Evolutionary conservation across 495 filamentous ascomycete genomes (phyloP).

Genomic region (Emericellopsis terricola): DNA sequence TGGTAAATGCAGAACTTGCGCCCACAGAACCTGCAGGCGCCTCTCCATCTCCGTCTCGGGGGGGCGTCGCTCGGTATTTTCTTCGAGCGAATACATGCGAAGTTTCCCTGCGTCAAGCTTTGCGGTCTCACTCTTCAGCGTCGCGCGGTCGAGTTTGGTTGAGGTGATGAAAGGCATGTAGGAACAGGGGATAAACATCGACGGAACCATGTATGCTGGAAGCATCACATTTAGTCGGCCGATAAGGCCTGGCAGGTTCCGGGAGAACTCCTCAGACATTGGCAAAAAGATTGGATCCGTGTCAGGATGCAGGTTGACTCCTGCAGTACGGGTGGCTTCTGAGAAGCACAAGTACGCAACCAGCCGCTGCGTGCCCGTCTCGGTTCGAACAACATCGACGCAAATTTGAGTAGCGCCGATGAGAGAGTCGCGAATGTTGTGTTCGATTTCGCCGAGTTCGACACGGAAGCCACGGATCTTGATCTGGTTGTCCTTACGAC

Average conservation of each 20-base stretch:
- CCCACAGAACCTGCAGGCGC: constrained; percentile 12
- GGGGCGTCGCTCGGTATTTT: constrained; percentile 4
- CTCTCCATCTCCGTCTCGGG: constrained; percentile 14
- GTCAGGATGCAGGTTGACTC: too few relatives aligned
- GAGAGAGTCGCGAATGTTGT: not conserved
- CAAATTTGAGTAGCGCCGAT: not conserved
- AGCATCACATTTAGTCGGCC: too few relatives aligned
- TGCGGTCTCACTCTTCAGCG: too few relatives aligned
- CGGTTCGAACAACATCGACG: constrained; percentile 6
- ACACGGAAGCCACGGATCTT: constrained; percentile 20
- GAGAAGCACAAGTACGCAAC: constrained; percentile 18
- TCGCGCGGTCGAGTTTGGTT: too few relatives aligned
- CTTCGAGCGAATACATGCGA: too few relatives aligned
- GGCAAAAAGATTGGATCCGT: too few relatives aligned
- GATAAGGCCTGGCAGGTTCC: too few relatives aligned
- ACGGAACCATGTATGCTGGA: constrained; percentile 1
- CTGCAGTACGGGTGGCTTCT: constrained; percentile 7
- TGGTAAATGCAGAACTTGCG: constrained; percentile 13
- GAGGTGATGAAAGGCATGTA: not conserved
- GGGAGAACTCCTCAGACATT: too few relatives aligned
- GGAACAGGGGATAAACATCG: not conserved
- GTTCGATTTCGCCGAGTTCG: constrained; percentile 20
- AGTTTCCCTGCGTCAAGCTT: too few relatives aligned
- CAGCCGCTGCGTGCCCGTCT: constrained; percentile 11
- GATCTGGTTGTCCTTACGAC: constrained; percentile 10